Evolutionary conservation across 148 eudicot genomes (phyloP), one percentile per base, ranked within the genome.

Genomic region (Vaccinium darrowii): DNA sequence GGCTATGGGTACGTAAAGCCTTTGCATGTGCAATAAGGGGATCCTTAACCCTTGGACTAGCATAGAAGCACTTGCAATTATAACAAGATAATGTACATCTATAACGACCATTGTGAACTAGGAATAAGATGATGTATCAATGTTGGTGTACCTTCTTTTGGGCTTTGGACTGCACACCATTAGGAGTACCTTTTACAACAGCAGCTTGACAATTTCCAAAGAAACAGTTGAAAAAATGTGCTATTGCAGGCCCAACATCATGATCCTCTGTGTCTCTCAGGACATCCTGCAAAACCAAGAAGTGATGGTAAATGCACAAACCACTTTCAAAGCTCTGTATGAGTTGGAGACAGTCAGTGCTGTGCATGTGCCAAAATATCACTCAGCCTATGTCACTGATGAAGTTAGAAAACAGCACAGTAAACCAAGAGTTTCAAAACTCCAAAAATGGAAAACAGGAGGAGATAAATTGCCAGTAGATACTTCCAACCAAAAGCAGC

Each of bases 241-340:
- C 88, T 69, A 91, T 83, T 19, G 98, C 89, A 79, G 90, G 90
- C 53, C 91, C 99, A 83, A 95, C 84, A 84, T 95, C 98, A 87
- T 97, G 99, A 81, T 97, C 98, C 85, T 93, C 98, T 19, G 94
- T 85, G 58, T 94, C 96, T 84, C 99, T 93, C 88, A 97, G 84
- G 83, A 92, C 80, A 81, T 94, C 98, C 99, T 97, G 93, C 91
- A 87, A 47, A 86, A 71, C 57, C 62, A 85, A 83, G 56, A 7
- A 53, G 2, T 75, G 63, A 52, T 13, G 51, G 36, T 78, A 50
- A 82, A 75, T 50, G 80, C 21, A 36, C 19, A 16, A 2, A 21
- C 53, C 43, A 51, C 49, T 80, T 33, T 57, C 21, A 33, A 18
- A 80, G 50, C 69, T 14, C 47, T 79, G 23, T 27, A 52, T 51